A percentile compares a stretch with the other conserved stretches of the same genome.
phyloP scores from a whole-genome alignment of 768 basidiomycete genomes.

The Trametes gibbosa region DNA sequence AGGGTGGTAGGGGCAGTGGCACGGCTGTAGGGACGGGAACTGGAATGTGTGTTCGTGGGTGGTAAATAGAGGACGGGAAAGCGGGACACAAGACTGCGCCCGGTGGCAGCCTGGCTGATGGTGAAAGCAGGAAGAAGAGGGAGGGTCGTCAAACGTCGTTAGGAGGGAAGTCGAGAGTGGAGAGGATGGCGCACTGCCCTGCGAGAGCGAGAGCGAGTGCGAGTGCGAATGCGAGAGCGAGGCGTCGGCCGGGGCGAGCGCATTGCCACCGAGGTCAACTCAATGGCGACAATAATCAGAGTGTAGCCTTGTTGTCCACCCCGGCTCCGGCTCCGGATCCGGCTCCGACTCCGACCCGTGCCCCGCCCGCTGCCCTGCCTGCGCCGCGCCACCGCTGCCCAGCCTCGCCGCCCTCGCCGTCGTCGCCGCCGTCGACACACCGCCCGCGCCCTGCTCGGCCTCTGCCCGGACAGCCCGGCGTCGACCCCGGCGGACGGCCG shows the following conservation, averaged over 20 bases:
- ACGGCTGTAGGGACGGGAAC: too few relatives aligned
- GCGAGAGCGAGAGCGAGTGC: too few relatives aligned
- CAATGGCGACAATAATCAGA: too few relatives aligned
- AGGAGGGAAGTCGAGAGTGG: not conserved
- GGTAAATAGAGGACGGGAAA: not conserved
- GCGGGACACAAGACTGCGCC: conserved; percentile 1
- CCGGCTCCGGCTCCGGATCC: too few relatives aligned
- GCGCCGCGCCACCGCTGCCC: not conserved
- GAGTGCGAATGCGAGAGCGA: too few relatives aligned
- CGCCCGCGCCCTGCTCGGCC: not conserved
- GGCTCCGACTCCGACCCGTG: too few relatives aligned
- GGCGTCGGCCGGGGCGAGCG: not conserved
- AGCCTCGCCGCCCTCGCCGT: not conserved
- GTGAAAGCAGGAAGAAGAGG: not conserved
- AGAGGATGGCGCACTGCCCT: conserved; percentile 2
- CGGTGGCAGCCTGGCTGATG: conserved; percentile 3
- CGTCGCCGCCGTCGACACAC: not conserved
- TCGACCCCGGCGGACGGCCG: not conserved
- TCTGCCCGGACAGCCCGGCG: not conserved
- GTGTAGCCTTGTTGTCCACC: conserved; percentile 10
- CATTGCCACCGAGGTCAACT: conserved; percentile 19
- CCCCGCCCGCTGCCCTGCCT: not conserved
- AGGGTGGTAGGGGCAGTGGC: not conserved
- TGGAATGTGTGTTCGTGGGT: too few relatives aligned
- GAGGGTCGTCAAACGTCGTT: conserved; percentile 6